phyloP scores from a whole-genome alignment of 2,329 filamentous ascomycete genomes.

The Ceratocystis papillata region DNA sequence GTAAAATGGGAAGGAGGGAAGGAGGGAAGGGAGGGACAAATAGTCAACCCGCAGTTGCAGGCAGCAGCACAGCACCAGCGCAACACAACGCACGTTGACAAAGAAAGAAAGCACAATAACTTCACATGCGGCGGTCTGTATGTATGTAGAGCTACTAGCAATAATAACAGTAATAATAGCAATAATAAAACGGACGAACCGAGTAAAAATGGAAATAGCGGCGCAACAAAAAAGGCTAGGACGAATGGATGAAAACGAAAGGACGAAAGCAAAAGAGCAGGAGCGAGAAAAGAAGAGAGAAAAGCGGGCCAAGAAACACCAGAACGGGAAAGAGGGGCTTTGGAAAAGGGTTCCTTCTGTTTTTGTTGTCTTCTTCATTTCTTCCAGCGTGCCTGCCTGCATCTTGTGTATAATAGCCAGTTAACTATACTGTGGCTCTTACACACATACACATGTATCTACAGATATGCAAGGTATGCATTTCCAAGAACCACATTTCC shows the following conservation, averaged over 20 bases:
- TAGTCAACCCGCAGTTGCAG: neutral
- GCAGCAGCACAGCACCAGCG: no score
- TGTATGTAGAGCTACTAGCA: conserved; percentile 3
- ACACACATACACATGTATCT: no score
- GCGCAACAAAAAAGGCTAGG: neutral
- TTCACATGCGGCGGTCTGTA: neutral
- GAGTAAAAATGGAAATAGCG: neutral
- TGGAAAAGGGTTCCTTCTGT: conserved; percentile 6
- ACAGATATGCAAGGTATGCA: no score
- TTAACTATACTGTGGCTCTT: no score
- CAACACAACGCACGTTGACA: no score
- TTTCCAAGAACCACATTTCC: no score
- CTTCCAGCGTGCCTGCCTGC: neutral
- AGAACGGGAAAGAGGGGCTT: neutral
- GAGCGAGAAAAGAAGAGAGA: neutral
- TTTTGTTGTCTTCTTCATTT: neutral
- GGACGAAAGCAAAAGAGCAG: neutral
- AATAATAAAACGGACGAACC: neutral
- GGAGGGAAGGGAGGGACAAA: neutral
- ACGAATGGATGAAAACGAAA: neutral
- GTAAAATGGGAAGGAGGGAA: neutral
- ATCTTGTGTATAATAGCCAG: no score
- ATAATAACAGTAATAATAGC: neutral
- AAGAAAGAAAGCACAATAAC: neutral
- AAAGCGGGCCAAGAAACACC: neutral